Evolutionary conservation across 2,329 filamentous ascomycete genomes (phyloP), one percentile per base, ranked within the genome.

Genomic region (Mollisia scopiformis): DNA sequence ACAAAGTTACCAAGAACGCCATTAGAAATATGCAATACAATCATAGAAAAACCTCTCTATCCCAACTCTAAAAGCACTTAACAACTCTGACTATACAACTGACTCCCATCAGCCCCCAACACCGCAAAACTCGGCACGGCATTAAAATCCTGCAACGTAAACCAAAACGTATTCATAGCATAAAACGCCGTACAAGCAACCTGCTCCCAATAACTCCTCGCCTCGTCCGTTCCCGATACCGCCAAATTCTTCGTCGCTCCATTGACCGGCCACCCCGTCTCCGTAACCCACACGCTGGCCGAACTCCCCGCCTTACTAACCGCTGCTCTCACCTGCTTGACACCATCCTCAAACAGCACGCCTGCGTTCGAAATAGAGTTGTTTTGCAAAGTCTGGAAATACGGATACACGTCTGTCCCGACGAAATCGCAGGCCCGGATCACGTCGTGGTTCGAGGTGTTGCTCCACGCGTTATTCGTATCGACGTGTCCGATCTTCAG

Each of bases 341-440:
- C 39, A 21, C 39, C 39, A 43, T 43, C 23, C 39, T 19, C 21
- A 33, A 59, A 59, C 10, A 59, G 30, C 19, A 35, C 23, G 23
- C 43, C 23, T 1, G 51, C 41, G 25, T 59, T 59, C 14, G 23
- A 19, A 16, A 59, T 50, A 33, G 25, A 25, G 52, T 59, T 59
- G 43, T 56, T 27, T 37, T 49, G 46, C 13, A 41, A 41, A 19
- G 53, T 43, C 75, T 73, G 59, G 74, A 87, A 96, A 82, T 92
- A 96, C 3, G 90, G 83, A 74, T 93, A 95, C 16, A 87, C 88
- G 72, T 96, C 91, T 74, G 93, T 86, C 66, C 92, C 92, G 62
- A 96, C 75, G 82, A 87, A 96, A 79, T 96, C 92, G 63, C 83
- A 77, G 30, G 83, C 85, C 7, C 86, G 80, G 37, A 91, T 86